Conservation (phyloP, 129 eudicot species). For the Flaveria linearis region DNA sequence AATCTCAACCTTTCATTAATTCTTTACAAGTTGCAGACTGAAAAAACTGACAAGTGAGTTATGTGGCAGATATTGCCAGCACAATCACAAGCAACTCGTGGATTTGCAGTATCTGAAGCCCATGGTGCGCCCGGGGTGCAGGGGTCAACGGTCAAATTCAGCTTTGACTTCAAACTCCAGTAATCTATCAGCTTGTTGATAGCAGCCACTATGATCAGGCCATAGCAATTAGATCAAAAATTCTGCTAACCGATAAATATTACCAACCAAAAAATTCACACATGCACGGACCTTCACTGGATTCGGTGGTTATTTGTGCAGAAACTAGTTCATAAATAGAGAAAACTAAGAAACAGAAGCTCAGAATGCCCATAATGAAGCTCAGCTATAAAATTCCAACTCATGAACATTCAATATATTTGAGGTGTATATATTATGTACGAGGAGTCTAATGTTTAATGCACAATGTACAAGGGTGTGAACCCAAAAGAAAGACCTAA, state of each 20-base stretch:
- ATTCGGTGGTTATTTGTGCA: constrained; percentile 54
- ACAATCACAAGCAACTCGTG: constrained; percentile 64
- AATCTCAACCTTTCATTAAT: constrained; percentile 10
- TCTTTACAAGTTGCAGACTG: constrained; percentile 1
- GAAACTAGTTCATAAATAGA: constrained; percentile 36
- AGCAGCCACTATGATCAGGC: constrained; percentile 51
- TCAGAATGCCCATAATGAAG: constrained; percentile 46
- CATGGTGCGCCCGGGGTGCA: constrained; percentile 55
- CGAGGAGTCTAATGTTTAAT: constrained; percentile 19
- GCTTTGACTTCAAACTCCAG: constrained; percentile 53
- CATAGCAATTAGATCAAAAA: constrained; percentile 9
- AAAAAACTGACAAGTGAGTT: constrained; percentile 60
- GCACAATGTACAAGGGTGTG: constrained; percentile 32
- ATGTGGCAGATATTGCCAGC: constrained; percentile 52
- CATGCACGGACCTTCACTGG: constrained; percentile 51
- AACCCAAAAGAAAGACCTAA: constrained; percentile 26
- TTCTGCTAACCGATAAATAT: neutral
- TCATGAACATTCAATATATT: neutral
- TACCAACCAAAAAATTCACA: constrained; percentile 17
- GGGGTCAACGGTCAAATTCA: constrained; percentile 57
- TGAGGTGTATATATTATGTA: neutral
- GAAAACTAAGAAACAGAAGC: constrained; percentile 44
- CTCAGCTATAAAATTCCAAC: constrained; percentile 2
- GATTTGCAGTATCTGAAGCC: constrained; percentile 57
- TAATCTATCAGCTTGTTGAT: constrained; percentile 61